Evolutionary conservation across 257 asterid species (phyloP).

Genomic region (Salvia rosmarinus): DNA sequence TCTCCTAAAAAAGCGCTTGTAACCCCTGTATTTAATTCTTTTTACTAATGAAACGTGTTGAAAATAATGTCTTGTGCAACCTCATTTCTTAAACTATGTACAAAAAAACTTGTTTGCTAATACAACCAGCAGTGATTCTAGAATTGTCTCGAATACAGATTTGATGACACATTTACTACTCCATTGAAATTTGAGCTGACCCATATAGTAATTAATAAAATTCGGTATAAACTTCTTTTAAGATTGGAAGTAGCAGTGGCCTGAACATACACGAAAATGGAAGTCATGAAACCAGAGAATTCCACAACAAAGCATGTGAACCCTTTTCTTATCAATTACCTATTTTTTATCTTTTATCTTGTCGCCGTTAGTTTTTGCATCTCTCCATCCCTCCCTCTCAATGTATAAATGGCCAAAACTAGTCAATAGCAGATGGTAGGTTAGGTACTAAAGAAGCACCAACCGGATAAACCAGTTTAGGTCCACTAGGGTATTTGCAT

Average conservation of each 20-base stretch:
- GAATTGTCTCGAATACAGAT: too few relatives aligned
- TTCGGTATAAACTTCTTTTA: background rate
- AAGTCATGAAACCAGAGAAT: background rate
- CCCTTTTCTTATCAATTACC: background rate
- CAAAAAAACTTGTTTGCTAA: too few relatives aligned
- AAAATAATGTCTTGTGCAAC: background rate
- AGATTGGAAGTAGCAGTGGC: background rate
- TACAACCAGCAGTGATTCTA: too few relatives aligned
- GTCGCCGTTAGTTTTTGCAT: background rate
- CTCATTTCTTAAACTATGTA: slow-evolving; percentile 12
- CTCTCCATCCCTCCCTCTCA: background rate
- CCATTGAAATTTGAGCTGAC: too few relatives aligned
- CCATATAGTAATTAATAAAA: too few relatives aligned
- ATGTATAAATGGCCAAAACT: slow-evolving; percentile 2
- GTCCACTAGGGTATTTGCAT: slow-evolving; percentile 4
- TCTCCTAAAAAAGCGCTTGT: slow-evolving; percentile 91
- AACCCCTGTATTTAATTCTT: slow-evolving; percentile 72
- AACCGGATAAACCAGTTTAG: background rate
- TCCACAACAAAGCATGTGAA: background rate
- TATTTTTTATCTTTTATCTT: background rate
- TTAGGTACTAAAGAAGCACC: background rate
- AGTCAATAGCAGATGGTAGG: background rate
- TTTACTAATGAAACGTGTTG: background rate
- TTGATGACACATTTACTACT: too few relatives aligned
- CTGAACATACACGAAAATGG: background rate